phyloP scores from a whole-genome alignment of 306 rosid genomes.

The Macrotyloma uniflorum region DNA sequence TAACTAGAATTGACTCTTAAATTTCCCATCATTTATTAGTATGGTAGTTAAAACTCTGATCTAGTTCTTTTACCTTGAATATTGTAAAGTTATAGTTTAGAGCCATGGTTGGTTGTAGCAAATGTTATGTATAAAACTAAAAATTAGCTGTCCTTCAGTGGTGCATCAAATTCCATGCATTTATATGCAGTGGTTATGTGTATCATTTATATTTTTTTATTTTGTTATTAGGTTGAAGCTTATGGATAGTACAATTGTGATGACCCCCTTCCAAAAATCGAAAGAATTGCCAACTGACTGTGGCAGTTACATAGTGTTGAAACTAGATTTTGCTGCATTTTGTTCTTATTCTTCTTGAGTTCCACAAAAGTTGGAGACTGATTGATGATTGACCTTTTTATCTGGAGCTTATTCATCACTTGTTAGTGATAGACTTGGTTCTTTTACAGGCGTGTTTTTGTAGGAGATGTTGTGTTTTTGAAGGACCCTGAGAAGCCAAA shows the following conservation, averaged over 20 bases:
- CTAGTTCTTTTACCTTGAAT: conserved; percentile 20
- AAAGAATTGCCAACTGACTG: background rate
- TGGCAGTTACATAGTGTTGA: background rate
- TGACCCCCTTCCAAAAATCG: background rate
- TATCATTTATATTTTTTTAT: background rate
- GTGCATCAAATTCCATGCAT: background rate
- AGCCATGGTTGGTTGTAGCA: conserved; percentile 3
- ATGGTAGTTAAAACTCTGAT: background rate
- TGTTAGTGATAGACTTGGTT: conserved; percentile 35
- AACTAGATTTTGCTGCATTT: background rate
- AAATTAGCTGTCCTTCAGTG: background rate
- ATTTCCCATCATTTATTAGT: background rate
- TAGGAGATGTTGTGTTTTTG: conserved; percentile 93
- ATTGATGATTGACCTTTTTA: conserved; percentile 3
- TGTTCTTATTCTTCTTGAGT: background rate
- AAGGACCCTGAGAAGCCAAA: conserved; percentile 77
- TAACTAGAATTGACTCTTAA: background rate
- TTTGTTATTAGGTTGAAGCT: background rate
- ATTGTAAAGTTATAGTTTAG: background rate
- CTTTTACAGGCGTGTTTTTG: conserved; percentile 77
- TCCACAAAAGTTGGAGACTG: conserved; percentile 16
- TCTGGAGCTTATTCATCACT: conserved; percentile 21
- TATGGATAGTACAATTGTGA: background rate
- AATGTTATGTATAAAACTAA: background rate
- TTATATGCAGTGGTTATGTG: background rate